phyloP scores from a whole-genome alignment of 441 rosid genomes.

The Brassica hybrid region DNA sequence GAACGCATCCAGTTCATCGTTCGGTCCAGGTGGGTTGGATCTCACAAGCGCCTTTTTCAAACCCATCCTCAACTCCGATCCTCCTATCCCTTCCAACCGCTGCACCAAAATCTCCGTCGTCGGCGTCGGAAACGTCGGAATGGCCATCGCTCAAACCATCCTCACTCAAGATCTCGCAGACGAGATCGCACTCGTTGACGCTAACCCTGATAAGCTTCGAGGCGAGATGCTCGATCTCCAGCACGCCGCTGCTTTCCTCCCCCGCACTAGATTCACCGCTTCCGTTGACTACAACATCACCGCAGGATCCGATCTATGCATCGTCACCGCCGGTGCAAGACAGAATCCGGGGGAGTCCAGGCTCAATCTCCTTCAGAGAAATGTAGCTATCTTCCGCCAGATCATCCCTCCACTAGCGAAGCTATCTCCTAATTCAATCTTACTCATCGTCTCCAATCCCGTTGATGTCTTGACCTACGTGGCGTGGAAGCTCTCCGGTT shows the following conservation, averaged over 20 bases:
- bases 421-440: slow-evolving; percentile 67
- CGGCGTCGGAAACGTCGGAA: slow-evolving; percentile 90
- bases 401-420: slow-evolving; percentile 72
- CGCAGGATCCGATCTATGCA: slow-evolving; percentile 75
- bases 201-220: slow-evolving; percentile 67
- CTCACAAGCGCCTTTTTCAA: slow-evolving; percentile 67
- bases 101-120: slow-evolving; percentile 75
- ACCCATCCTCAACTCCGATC: slow-evolving; percentile 54
- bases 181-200: slow-evolving; percentile 79
- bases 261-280: slow-evolving; percentile 82
- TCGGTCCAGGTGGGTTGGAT: slow-evolving; percentile 76
- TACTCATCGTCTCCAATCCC: slow-evolving; percentile 83
- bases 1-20: slow-evolving; percentile 53
- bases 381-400: slow-evolving; percentile 58
- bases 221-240: slow-evolving; percentile 99
- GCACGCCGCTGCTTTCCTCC: slow-evolving; percentile 94
- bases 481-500: slow-evolving; percentile 85
- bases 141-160: slow-evolving; percentile 96
- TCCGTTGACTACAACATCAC: slow-evolving; percentile 72
- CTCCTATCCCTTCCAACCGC: slow-evolving; percentile 63
- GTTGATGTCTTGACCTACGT: slow-evolving; percentile 83
- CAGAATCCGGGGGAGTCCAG: slow-evolving; percentile 83
- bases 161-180: slow-evolving; percentile 79
- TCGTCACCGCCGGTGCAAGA: slow-evolving; percentile 85
- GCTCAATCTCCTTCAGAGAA: slow-evolving; percentile 75